phyloP scores from a whole-genome alignment of 495 filamentous ascomycete genomes.

The Xylaria cubensis region DNA sequence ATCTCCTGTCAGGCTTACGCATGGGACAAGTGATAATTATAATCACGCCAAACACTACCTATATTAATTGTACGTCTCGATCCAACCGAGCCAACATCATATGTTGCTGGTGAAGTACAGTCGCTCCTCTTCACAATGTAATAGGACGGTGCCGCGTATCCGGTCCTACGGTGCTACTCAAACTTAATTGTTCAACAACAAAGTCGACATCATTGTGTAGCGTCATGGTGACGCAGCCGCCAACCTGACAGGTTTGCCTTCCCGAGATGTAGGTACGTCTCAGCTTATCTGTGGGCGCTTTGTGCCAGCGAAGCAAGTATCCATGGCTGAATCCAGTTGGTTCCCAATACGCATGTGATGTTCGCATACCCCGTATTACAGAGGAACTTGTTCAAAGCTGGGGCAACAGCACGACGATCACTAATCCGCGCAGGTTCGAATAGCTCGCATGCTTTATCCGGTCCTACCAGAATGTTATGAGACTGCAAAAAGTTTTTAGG shows the following conservation, averaged over 20 bases:
- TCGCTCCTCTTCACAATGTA: no score
- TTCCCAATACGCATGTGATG: not conserved
- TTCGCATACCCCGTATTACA: not conserved
- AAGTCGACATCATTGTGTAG: not conserved
- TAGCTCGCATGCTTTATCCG: no score
- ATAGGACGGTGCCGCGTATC: not conserved
- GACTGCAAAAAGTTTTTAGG: no score
- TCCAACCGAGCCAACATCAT: not conserved
- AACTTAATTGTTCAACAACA: not conserved
- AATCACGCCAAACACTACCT: not conserved
- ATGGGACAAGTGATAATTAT: not conserved
- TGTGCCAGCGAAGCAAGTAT: not conserved
- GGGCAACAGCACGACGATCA: not conserved
- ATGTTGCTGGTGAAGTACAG: no score
- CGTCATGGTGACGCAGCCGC: not conserved
- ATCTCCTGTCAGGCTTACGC: not conserved
- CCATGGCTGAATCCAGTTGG: no score
- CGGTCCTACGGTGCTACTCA: not conserved
- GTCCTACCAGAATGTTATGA: no score
- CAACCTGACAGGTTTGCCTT: not conserved
- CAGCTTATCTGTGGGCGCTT: not conserved
- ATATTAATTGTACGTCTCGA: not conserved
- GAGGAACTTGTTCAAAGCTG: not conserved
- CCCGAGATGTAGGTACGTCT: not conserved
- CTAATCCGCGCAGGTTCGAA: no score